Percentiles rank a stretch among this genome's conserved stretches.
Conservation (phyloP, 1,284 basidiomycete genomes). For the Vanrija sp. region DNA sequence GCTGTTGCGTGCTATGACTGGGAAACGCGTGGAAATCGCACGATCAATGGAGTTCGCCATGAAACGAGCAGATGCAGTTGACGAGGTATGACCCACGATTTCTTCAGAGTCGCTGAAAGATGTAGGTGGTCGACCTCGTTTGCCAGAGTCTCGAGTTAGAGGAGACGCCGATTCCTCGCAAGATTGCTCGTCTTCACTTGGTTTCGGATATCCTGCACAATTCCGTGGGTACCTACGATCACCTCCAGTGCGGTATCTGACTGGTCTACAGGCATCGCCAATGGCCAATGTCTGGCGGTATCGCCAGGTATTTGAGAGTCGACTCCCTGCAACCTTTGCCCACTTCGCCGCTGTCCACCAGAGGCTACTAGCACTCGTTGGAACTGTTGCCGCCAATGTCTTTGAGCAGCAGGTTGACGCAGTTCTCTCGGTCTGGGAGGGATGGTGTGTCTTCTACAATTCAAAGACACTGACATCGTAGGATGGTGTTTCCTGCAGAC, state of each 20-base stretch:
- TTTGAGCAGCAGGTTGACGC: slow-evolving; percentile 84
- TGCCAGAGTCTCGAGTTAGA: slow-evolving; percentile 77
- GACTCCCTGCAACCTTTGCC: slow-evolving; percentile 83
- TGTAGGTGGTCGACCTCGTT: slow-evolving; percentile 78
- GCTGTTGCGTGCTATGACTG: slow-evolving; percentile 80
- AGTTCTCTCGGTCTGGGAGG: slow-evolving; percentile 90
- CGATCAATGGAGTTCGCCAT: slow-evolving; percentile 93
- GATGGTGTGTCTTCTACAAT: slow-evolving; percentile 57
- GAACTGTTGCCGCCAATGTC: slow-evolving; percentile 84
- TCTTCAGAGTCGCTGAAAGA: not conserved
- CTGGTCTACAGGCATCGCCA: slow-evolving; percentile 35
- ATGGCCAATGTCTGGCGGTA: slow-evolving; percentile 72
- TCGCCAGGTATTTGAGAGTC: slow-evolving; percentile 80
- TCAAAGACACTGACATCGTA: slow-evolving; percentile 15
- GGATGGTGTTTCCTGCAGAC: slow-evolving; percentile 83
- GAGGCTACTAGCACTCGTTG: slow-evolving; percentile 66
- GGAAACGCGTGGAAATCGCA: slow-evolving; percentile 84
- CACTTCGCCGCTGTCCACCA: slow-evolving; percentile 89
- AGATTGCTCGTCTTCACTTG: slow-evolving; percentile 88
- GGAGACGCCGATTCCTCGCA: slow-evolving; percentile 86
- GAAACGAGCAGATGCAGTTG: slow-evolving; percentile 88
- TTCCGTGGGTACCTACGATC: slow-evolving; percentile 54
- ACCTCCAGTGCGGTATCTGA: not conserved
- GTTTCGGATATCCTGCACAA: slow-evolving; percentile 98
- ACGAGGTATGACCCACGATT: slow-evolving; percentile 58